Evolutionary conservation across 2,329 filamentous ascomycete species (phyloP), one percentile per base, ranked within the genome.

Genomic region (Trichoderma endophyticum): DNA sequence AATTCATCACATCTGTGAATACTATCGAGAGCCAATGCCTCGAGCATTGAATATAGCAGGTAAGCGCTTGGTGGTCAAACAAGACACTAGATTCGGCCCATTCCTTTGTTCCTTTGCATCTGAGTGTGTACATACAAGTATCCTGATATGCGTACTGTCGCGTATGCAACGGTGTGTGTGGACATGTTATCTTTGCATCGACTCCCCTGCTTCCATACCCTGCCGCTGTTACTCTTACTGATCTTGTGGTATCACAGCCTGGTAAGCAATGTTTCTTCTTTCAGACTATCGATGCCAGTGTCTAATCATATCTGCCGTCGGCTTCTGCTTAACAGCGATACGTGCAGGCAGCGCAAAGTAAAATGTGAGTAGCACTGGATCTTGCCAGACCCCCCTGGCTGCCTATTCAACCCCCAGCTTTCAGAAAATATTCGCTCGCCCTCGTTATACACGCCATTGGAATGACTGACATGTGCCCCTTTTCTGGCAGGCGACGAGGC

Each of bases 311-410:
- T 57, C 60, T 21, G 21, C 43, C 30, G 14, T 48, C 26, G 32
- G 48, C 32, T 39, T 24, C 36, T 59, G 21, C 5, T 32, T 34
- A 36, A 34, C 39, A 82, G 81, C 74, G 80, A 82, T 59, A 82
- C 80, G 2, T 82, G 81, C 66, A 80, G 81, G 3, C 75, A 77
- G 12, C 81, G 81, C 64, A 82, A 82, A 70, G 71, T 82, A 2
- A 82, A 81, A 71, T 82, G 81, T 80, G 72, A 12, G 72, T 64
- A 4, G 30, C 28, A 30, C 64, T 21, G 12, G 9, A 21, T 28
- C 4, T 14, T 14, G 30, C n/a, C 11, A 18, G 21, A 12, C 39
- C 11, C n/a, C 24, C 24, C 7, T 8, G 18, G 11, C 15, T 32
- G 26, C n/a, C n/a, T 28, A 7, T 12, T 11, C 18, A 24, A 24